phyloP scores from a whole-genome alignment of 805 yeast genomes.

The Scheffersomyces lignosus region DNA sequence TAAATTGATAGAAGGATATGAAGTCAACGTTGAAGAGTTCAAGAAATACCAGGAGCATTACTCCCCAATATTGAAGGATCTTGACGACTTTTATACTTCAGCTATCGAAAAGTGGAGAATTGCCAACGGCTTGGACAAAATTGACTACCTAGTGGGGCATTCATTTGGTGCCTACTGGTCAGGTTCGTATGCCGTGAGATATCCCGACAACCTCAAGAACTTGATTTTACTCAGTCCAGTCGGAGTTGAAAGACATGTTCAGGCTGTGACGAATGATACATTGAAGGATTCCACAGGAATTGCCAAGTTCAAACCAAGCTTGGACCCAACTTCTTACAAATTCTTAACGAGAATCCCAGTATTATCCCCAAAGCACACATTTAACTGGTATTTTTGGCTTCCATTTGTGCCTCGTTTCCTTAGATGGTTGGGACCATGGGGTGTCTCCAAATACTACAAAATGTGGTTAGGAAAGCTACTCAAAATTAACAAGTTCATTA shows the following conservation, averaged over 20 bases:
- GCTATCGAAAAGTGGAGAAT: slow-evolving; percentile 68
- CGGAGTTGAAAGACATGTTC: slow-evolving; percentile 71
- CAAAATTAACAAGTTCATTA: slow-evolving; percentile 38
- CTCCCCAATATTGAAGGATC: slow-evolving; percentile 37
- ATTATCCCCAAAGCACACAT: slow-evolving; percentile 27
- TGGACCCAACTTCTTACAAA: slow-evolving; percentile 44
- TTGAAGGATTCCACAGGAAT: slow-evolving; percentile 5
- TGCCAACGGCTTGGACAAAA: slow-evolving; percentile 45
- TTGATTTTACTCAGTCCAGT: slow-evolving; percentile 71
- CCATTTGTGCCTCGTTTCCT: slow-evolving; percentile 50
- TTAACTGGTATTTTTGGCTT: slow-evolving; percentile 39
- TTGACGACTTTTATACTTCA: slow-evolving; percentile 57
- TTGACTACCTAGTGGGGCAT: slow-evolving; percentile 69
- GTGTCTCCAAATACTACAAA: slow-evolving; percentile 33
- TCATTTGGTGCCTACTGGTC: slow-evolving; percentile 80
- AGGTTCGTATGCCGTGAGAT: slow-evolving; percentile 57
- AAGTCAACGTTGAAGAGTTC: slow-evolving; percentile 25
- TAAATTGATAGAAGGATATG: slow-evolving; percentile 37
- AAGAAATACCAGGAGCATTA: slow-evolving; percentile 34
- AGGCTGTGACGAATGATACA: slow-evolving; percentile 51
- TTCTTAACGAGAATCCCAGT: slow-evolving; percentile 51
- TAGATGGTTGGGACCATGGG: slow-evolving; percentile 46
- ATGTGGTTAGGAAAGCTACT: slow-evolving; percentile 43
- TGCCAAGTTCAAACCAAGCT: slow-evolving; percentile 29
- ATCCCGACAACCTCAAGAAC: slow-evolving; percentile 54